phyloP scores from a whole-genome alignment of 306 rosid species.

The Fragaria ananassa region DNA sequence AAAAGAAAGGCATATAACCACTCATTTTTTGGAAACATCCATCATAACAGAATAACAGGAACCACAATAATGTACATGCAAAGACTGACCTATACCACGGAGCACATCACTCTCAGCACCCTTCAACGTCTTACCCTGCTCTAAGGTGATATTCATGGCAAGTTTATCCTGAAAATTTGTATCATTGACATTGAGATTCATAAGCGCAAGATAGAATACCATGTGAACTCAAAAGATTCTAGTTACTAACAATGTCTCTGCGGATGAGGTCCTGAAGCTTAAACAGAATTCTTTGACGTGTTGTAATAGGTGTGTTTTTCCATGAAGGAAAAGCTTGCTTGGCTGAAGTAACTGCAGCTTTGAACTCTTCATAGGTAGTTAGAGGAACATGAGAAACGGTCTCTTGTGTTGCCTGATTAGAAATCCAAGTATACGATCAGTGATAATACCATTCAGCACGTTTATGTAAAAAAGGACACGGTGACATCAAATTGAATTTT shows the following conservation, averaged over 20 bases:
- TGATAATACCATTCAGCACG: constrained; percentile 6
- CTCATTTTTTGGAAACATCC: constrained; percentile 9
- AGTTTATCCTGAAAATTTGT: constrained; percentile 55
- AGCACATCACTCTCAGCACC: constrained; percentile 64
- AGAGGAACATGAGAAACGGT: constrained; percentile 70
- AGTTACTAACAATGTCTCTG: constrained; percentile 62
- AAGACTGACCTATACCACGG: constrained; percentile 62
- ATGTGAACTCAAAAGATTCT: constrained; percentile 4
- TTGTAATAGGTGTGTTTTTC: constrained; percentile 55
- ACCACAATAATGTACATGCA: constrained; percentile 13
- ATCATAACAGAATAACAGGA: constrained; percentile 18
- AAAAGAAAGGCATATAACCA: constrained; percentile 11
- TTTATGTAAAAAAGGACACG: constrained; percentile 7
- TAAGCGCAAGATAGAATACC: constrained; percentile 3
- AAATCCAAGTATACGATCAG: constrained; percentile 27
- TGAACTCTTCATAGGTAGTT: constrained; percentile 64
- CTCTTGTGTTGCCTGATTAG: constrained; percentile 71
- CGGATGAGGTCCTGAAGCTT: constrained; percentile 69
- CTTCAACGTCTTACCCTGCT: constrained; percentile 65
- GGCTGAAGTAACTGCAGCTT: constrained; percentile 71
- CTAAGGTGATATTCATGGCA: constrained; percentile 50
- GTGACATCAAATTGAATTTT: constrained; percentile 9
- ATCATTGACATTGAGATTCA: constrained; percentile 7
- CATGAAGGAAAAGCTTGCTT: constrained; percentile 68
- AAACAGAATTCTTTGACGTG: constrained; percentile 64